Evolutionary conservation across 2,329 filamentous ascomycete species (phyloP).

Genomic region (Colletotrichum tanaceti): DNA sequence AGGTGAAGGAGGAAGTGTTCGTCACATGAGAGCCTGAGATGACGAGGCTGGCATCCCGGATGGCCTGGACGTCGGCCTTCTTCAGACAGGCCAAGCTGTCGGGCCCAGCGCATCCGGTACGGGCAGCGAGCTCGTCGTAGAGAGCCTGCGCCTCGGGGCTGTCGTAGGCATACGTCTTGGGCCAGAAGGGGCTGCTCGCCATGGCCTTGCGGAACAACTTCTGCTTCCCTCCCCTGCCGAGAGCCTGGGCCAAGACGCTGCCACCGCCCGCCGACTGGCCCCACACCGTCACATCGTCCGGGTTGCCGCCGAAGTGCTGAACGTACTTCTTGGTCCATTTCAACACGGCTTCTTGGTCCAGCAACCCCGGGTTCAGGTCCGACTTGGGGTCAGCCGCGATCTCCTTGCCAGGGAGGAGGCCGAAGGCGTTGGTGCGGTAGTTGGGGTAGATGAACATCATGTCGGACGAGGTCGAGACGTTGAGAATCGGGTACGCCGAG

Average conservation of each 20-base stretch:
- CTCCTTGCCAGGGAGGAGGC: constrained; percentile 63
- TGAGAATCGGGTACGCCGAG: constrained; percentile 67
- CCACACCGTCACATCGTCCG: constrained; percentile 45
- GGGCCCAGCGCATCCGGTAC: constrained; percentile 59
- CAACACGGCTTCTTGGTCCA: constrained; percentile 48
- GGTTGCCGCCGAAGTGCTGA: constrained; percentile 47
- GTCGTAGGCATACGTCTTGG: constrained; percentile 67
- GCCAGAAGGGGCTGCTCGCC: constrained; percentile 66
- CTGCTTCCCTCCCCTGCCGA: constrained; percentile 35
- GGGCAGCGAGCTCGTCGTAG: constrained; percentile 58
- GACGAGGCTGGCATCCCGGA: constrained; percentile 63
- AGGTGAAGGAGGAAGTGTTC: constrained; percentile 67
- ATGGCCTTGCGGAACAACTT: constrained; percentile 45
- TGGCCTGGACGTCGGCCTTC: constrained; percentile 60
- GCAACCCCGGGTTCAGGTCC: constrained; percentile 63
- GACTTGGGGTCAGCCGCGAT: constrained; percentile 56
- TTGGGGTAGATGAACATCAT: constrained; percentile 60
- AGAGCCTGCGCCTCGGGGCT: constrained; percentile 61
- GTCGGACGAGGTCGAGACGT: constrained; percentile 63
- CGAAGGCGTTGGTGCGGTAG: constrained; percentile 68
- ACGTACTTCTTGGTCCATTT: constrained; percentile 46
- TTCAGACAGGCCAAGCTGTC: constrained; percentile 68
- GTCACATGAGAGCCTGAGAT: constrained; percentile 63
- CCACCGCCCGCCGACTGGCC: constrained; percentile 47
- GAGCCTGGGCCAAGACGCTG: constrained; percentile 39